Evolutionary conservation across 2,329 filamentous ascomycete species (phyloP), one percentile per base, ranked within the genome.

Genomic region (Xylariaceae sp.): DNA sequence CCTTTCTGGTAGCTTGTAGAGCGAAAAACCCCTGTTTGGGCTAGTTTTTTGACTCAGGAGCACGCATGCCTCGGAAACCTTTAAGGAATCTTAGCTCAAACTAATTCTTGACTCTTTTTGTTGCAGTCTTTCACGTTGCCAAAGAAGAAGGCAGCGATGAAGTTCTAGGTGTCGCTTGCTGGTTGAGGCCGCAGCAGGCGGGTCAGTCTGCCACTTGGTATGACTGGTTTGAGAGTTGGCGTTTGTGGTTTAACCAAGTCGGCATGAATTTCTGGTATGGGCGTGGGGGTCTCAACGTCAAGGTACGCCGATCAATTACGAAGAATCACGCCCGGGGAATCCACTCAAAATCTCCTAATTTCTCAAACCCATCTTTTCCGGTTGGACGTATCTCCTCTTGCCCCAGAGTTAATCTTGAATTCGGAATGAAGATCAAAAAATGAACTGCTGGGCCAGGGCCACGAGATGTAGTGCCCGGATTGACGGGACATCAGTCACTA

Each of bases 121-220:
- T n/a, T n/a, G n/a, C n/a, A n/a, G n/a, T 88, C 30, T 88, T 90
- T 72, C 82, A 87, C 61, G 84, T 90, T 53, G 85, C 85, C 8
- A 88, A 85, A 70, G 83, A 87, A 62, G 73, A 77, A 3, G 73
- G 76, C 0, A 71, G 66, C 44, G 72, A 76, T 33, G 79, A 81
- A 52, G 79, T 90, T 29, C 77, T 90, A 23, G 88, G 88, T 8
- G 84, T 89, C 20, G 83, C 86, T 52, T 89, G 88, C 81, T 91
- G 88, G 88, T 74, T 89, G 47, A 79, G 79, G 1, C 87, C 87
- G 0, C 76, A 76, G 11, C 72, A 73, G 0, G 67, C 75, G 0
- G 72, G 69, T 4, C 66, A 77, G 40, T 75, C 78, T 13, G 72
- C 80, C 37, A 80, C 77, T 5, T 90, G 86, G 86, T 71, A 74